A percentile compares a stretch with the other conserved stretches of the same genome.
These are phyloP conservation scores for Ogataea hybrid DNA, from an alignment of 1,139 yeast species.

Conservation along the genomic window DNA sequence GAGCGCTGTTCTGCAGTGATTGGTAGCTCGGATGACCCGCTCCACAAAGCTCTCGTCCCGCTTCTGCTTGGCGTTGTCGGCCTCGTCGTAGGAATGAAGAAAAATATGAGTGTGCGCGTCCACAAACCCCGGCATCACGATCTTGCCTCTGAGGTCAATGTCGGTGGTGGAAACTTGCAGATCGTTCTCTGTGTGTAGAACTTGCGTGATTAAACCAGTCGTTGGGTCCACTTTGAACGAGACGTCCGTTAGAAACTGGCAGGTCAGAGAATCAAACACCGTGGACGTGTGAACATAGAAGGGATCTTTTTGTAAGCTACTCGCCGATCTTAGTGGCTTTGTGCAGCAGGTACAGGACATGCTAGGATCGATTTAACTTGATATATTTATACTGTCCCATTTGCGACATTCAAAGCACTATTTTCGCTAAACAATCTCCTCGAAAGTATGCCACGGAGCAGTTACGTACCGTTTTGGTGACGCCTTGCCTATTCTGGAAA, in stretches of 20 bases:
- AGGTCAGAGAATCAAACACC: slow-evolving; percentile 22
- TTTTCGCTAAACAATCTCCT: neutral
- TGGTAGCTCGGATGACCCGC: slow-evolving; percentile 25
- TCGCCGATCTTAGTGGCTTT: no score
- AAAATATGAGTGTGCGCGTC: slow-evolving; percentile 30
- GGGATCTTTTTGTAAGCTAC: no score
- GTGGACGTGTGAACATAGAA: no score
- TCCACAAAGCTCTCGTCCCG: slow-evolving; percentile 29
- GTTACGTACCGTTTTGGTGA: slow-evolving; percentile 9
- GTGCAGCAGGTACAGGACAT: no score
- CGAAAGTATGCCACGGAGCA: slow-evolving; percentile 12
- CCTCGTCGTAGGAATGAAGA: slow-evolving; percentile 28
- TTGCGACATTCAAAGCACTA: no score
- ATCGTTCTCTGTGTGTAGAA: slow-evolving; percentile 9
- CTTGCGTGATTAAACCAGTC: slow-evolving; percentile 21
- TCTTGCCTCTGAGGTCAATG: slow-evolving; percentile 25
- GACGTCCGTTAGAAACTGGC: slow-evolving; percentile 13
- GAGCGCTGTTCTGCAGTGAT: slow-evolving; percentile 26
- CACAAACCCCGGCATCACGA: slow-evolving; percentile 28
- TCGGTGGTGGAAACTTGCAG: slow-evolving; percentile 12
- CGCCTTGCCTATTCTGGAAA: slow-evolving; percentile 14
- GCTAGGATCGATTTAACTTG: no score
- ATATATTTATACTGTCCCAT: no score
- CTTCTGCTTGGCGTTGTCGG: slow-evolving; percentile 26
- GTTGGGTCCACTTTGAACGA: slow-evolving; percentile 24